Base-by-base conservation (phyloP, 148 eudicot genomes). In the Pouteria glomerata region DNA sequence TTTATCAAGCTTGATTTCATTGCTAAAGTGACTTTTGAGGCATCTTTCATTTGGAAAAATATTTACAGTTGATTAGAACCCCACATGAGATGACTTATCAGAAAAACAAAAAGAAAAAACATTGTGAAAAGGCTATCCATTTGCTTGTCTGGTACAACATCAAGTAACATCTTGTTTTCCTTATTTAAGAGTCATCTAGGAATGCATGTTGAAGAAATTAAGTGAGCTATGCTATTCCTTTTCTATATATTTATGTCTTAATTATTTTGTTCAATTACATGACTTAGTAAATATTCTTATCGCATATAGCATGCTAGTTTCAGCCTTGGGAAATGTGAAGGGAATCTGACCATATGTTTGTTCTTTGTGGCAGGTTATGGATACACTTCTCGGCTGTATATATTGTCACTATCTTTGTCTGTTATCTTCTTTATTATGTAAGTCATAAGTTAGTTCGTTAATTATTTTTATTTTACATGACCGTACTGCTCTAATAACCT, bases 341-440 rank as follows among this genome's bases (percentile, higher is more conserved):
- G 61, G 30, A 69, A 42, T 27, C 41, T 70, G 33, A 52, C 71
- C 8, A n/a, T 53, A 23, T 39, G 47, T 31, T 78, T 69, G 66
- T 74, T 72, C 37, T 75, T 71, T 75, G 65, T 81, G 76, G 77
- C 84, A 87, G 91, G 85, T 78, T 87, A 72, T 87, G 91, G 91
- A 60, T 76, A 35, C 91, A 87, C 79, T 87, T 85, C 57, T 53
- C 68, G 37, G 87, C 91, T 78, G 87, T 85, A 66, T 87, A 87
- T 79, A 14, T 83, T 67, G 72, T 87, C 64, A 87, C 87, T 69
- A 73, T 82, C 41, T 79, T 81, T 72, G 80, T 85, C 63, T 87
- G 89, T 73, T 83, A 29, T 69, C 89, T 85, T 81, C 91, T 87
- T 58, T 87, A 85, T 74, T 61, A 74, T 71, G 91, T 85, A 81